Evolutionary conservation across 352 stramenopile species (phyloP), one percentile per base, ranked within the genome.

Genomic region (Pythium dissimile): DNA sequence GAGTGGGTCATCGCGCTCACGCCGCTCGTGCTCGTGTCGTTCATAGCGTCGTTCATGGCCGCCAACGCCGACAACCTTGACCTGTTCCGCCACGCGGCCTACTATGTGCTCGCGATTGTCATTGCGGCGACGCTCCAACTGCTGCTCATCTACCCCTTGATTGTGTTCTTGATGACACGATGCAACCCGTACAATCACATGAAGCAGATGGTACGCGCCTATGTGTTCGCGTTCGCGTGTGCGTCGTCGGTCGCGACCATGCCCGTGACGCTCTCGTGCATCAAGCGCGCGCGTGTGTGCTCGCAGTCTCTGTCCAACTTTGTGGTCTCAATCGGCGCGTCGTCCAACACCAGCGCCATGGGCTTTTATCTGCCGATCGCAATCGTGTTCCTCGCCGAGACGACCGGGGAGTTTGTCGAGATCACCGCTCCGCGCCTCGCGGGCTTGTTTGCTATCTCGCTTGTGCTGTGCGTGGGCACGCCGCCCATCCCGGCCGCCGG

Each of bases 131-230:
- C 24, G 12, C 23, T 59, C 5, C 41, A 51, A 6, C 26, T 51
- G 18, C 18, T 51, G 3, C n/a, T 59, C 13, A 3, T 59, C 12
- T 5, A 37, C 1, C 52, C 52, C 5, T 13, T 16, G 2, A 39
- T 59, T 15, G 39, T 59, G 11, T 59, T 50, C 16, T n/a, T 59
- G 27, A 58, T 78, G 39, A 81, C 80, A 16, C 74, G 76, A 0
- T 83, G 70, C 57, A 89, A 88, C 59, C 82, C 82, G 42, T 92
- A 85, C 67, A 41, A 55, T 9, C 72, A 89, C 70, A 88, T 90
- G 74, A 52, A 57, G 34, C 61, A 80, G 34, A 86, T 92, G 73
- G 39, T 73, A 37, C 73, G 67, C 3, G 75, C 82, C 9, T 89
- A 90, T 51, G 46, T 85, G 13, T 89, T 88, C 34, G 68, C 80